These are phyloP conservation scores for Tulasnella sp. DNA, from an alignment of 768 basidiomycete species.

Conservation along the genomic window DNA sequence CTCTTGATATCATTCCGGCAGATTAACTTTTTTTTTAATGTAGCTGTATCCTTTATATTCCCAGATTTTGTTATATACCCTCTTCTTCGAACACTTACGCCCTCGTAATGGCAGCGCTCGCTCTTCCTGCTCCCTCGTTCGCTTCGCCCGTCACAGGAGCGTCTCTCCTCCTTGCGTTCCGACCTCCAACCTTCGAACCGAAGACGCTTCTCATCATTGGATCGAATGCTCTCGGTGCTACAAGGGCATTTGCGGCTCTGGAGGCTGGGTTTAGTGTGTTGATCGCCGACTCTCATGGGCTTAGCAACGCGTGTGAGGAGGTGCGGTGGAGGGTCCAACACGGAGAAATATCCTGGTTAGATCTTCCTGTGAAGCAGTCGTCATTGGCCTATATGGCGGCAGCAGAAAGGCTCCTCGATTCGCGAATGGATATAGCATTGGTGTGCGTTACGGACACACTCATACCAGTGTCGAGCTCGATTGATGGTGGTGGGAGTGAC, in stretches of 20 bases:
- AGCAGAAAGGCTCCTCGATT: slow-evolving; percentile 40
- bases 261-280: slow-evolving; percentile 68
- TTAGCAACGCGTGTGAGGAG: slow-evolving; percentile 52
- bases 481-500: slow-evolving; percentile 20
- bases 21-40: too few species aligned
- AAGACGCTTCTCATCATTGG: slow-evolving; percentile 63
- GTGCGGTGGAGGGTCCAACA: slow-evolving; percentile 50
- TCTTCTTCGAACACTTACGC: too few species aligned
- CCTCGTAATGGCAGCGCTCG: neutral
- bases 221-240: slow-evolving; percentile 66
- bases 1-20: neutral
- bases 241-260: slow-evolving; percentile 70
- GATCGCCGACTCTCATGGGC: slow-evolving; percentile 46
- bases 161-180: slow-evolving; percentile 71
- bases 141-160: slow-evolving; percentile 40
- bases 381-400: slow-evolving; percentile 25
- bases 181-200: slow-evolving; percentile 31
- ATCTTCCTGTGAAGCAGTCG: neutral
- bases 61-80: neutral
- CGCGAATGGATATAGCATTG: slow-evolving; percentile 34
- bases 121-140: slow-evolving; percentile 12
- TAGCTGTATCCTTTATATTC: neutral
- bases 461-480: slow-evolving; percentile 24
- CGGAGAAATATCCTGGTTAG: slow-evolving; percentile 36
- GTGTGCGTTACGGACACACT: slow-evolving; percentile 79